phyloP scores from a whole-genome alignment of 2,329 filamentous ascomycete species.

The Pestalotiopsis sp. region DNA sequence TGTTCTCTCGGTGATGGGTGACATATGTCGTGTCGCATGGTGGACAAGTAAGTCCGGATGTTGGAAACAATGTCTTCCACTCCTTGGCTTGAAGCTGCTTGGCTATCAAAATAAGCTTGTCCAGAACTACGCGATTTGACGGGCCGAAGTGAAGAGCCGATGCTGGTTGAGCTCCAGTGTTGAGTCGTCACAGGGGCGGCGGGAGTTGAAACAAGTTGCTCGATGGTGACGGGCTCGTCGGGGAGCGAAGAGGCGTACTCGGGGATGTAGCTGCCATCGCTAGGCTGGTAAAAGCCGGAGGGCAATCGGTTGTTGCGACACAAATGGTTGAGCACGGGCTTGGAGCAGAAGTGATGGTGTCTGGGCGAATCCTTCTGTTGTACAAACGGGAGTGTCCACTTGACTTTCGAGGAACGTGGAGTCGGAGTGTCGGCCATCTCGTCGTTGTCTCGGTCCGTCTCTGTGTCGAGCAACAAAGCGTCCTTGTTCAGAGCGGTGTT shows the following conservation, averaged over 20 bases:
- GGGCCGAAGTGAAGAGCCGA: not conserved
- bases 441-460: not conserved
- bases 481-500: not conserved
- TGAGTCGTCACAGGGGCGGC: slow-evolving; percentile 9
- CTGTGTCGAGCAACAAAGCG: not conserved
- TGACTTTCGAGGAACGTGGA: not conserved
- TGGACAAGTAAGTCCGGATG: slow-evolving; percentile 28
- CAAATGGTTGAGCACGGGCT: not conserved
- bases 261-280: not conserved
- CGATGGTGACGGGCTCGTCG: not conserved
- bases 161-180: slow-evolving; percentile 6
- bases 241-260: not conserved
- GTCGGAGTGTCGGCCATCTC: not conserved
- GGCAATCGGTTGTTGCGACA: not conserved
- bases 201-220: slow-evolving; percentile 3
- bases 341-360: slow-evolving; percentile 3
- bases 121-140: not conserved
- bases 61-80: slow-evolving; percentile 26
- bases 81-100: not conserved
- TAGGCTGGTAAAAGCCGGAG: not conserved
- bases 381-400: slow-evolving; percentile 1
- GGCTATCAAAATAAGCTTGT: not conserved
- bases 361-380: not conserved
- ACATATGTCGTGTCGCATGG: slow-evolving; percentile 20
- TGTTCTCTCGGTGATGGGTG: not conserved